Percentiles rank a stretch among this genome's conserved stretches.
These are phyloP conservation scores for Pyronema omphalodes DNA, from an alignment of 495 filamentous ascomycete species.

Conservation along the genomic window DNA sequence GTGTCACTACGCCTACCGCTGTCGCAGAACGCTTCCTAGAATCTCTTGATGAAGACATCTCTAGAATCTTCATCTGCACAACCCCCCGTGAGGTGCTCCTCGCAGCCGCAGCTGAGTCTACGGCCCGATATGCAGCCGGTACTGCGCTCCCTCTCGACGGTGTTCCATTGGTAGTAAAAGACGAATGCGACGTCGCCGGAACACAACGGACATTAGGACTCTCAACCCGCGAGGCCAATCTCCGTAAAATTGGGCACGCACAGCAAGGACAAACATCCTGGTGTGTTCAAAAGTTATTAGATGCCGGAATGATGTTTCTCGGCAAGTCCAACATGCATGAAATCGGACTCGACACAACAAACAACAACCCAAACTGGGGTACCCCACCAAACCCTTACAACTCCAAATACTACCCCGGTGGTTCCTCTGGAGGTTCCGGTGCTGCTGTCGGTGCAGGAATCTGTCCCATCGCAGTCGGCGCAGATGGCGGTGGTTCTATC, in stretches of 20 bases:
- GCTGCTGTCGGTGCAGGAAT: slow-evolving; percentile 61
- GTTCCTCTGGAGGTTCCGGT: slow-evolving; percentile 69
- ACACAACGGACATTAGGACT: slow-evolving; percentile 50
- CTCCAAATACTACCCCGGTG: slow-evolving; percentile 62
- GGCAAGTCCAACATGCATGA: slow-evolving; percentile 91
- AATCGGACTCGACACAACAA: slow-evolving; percentile 63
- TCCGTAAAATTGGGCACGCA: slow-evolving; percentile 32
- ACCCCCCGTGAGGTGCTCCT: slow-evolving; percentile 40
- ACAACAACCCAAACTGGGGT: slow-evolving; percentile 64
- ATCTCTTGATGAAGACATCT: slow-evolving; percentile 45
- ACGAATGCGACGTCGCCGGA: slow-evolving; percentile 60
- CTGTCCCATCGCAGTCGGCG: slow-evolving; percentile 64
- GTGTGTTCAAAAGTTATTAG: slow-evolving; percentile 56
- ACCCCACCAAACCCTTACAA: slow-evolving; percentile 78
- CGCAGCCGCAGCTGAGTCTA: slow-evolving; percentile 39
- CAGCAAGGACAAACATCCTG: slow-evolving; percentile 41
- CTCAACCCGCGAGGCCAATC: slow-evolving; percentile 25
- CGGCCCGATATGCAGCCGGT: slow-evolving; percentile 38
- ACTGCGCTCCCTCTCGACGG: slow-evolving; percentile 56
- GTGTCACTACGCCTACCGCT: slow-evolving; percentile 47
- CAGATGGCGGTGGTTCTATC: slow-evolving; percentile 75
- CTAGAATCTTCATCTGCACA: slow-evolving; percentile 51
- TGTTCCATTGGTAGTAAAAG: slow-evolving; percentile 72
- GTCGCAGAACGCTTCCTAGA: slow-evolving; percentile 54
- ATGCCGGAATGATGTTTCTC: slow-evolving; percentile 62